Percentiles rank a stretch among this genome's conserved stretches.
These are phyloP conservation scores for Ilex asprella DNA, from an alignment of 257 asterid genomes.

Conservation along the genomic window DNA sequence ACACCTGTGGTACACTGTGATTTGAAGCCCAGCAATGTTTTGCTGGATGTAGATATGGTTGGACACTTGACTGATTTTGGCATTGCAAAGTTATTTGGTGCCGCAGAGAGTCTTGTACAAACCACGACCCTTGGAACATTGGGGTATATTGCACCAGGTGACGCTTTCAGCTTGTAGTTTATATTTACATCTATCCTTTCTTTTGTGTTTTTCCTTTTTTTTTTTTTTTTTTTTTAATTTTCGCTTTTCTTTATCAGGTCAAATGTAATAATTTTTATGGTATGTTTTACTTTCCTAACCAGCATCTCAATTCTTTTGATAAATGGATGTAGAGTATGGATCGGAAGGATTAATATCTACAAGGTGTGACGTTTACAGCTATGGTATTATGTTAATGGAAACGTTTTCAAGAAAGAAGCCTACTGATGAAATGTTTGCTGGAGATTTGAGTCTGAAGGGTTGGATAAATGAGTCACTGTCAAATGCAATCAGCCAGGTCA, in stretches of 20 bases:
- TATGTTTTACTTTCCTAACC: background rate
- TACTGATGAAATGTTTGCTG: background rate
- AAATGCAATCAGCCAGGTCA: background rate
- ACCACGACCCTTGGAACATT: background rate
- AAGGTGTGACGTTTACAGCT: background rate
- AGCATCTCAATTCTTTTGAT: background rate
- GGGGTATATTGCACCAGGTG: slow-evolving; percentile 2
- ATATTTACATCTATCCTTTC: background rate
- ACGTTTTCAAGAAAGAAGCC: background rate
- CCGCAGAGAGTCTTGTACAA: background rate
- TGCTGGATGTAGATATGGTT: background rate
- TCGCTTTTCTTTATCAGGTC: background rate
- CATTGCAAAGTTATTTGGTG: background rate
- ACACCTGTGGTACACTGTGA: background rate
- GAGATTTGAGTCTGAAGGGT: slow-evolving; percentile 5
- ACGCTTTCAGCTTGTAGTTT: background rate
- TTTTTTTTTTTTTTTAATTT: background rate
- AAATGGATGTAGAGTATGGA: background rate
- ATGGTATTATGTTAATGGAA: background rate
- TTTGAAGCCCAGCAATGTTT: background rate
- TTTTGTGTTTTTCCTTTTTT: no score
- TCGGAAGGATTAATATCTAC: background rate
- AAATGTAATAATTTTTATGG: background rate
- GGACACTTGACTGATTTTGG: background rate
- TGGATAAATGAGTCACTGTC: slow-evolving; percentile 12